Conservation (phyloP, 2,329 filamentous ascomycete species). For the Camillea tinctor region DNA sequence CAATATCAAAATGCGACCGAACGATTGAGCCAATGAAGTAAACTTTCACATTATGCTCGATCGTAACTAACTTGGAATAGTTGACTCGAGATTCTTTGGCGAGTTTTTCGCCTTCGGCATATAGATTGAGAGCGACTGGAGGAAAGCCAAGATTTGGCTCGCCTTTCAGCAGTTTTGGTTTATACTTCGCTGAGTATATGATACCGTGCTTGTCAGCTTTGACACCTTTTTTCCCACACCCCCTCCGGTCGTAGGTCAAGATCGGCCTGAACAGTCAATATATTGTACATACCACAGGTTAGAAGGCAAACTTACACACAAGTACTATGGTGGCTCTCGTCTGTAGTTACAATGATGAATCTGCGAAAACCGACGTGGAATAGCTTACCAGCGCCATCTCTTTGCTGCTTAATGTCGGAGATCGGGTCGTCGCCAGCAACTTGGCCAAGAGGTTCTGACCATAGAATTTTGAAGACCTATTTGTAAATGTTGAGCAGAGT, state of each 20-base stretch:
- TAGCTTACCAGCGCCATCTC: slow-evolving; percentile 32
- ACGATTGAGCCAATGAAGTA: slow-evolving; percentile 53
- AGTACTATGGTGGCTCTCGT: slow-evolving; percentile 52
- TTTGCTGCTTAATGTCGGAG: slow-evolving; percentile 34
- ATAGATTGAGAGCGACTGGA: slow-evolving; percentile 45
- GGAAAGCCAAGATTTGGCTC: slow-evolving; percentile 50
- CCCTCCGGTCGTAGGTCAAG: slow-evolving; percentile 52
- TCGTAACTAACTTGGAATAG: slow-evolving; percentile 54
- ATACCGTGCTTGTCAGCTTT: slow-evolving; percentile 55
- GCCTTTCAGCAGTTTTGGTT: slow-evolving; percentile 33
- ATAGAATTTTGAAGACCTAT: slow-evolving; percentile 56
- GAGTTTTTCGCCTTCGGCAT: slow-evolving; percentile 44
- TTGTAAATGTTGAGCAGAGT: slow-evolving; percentile 3
- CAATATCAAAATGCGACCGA: slow-evolving; percentile 39
- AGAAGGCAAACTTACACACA: slow-evolving; percentile 51
- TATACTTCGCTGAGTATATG: slow-evolving; percentile 39
- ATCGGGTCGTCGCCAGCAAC: slow-evolving; percentile 25
- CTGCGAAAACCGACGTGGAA: slow-evolving; percentile 52
- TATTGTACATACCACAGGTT: background rate
- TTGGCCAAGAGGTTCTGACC: slow-evolving; percentile 51
- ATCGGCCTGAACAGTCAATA: slow-evolving; percentile 45
- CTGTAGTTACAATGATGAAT: slow-evolving; percentile 53
- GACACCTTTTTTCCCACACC: slow-evolving; percentile 52
- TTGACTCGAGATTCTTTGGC: slow-evolving; percentile 54
- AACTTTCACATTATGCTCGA: slow-evolving; percentile 59